Base-by-base conservation (phyloP, 208 protist genomes). In the Leishmania aethiopica region DNA sequence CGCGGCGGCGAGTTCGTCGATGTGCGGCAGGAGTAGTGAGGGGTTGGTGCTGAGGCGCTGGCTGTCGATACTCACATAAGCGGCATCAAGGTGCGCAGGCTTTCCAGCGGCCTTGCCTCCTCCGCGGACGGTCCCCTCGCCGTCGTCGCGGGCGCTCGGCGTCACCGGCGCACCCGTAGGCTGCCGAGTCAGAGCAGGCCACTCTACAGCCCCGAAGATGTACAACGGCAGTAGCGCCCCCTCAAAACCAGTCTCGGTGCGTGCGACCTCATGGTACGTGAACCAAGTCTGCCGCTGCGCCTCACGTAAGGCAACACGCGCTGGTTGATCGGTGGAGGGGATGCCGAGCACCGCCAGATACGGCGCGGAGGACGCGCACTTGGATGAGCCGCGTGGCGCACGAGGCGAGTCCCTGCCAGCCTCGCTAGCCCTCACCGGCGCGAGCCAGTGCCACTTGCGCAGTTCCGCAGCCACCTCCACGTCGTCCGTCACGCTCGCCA, bases 171-270 rank as follows among this genome's bases (percentile, higher is more conserved):
- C 25, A 62, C 57, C 57, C 7, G 49, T 53, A 53, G 49, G 49
- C 25, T 22, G 57, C 25, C 25, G 57, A 62, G 17, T 62, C 57
- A 6, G 25, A 32, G 57, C 49, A 32, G 8, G 35, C 25, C 66
- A 47, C 74, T 83, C 73, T 37, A 73, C 73, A n/a, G 71, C 60
- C 13, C 70, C 79, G 37, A 83, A 74, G 1, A 83, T 8, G 53
- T 79, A 75, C n/a, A 83, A 45, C 3, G 62, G 74, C 45, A 79
- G 80, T 42, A 79, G 64, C 49, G 72, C 49, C 4, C 64, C 80
- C 0, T 49, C 2, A 45, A 79, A 83, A 15, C 49, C 28, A 42
- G 60, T 75, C 51, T 62, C 60, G 0, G 35, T 40, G n/a, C 66
- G 80, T 10, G 74, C 74, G 2, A 79, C 80, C 40, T 78, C 80